Conservation (phyloP, 208 protist genomes). For the Leishmania mexicana region DNA sequence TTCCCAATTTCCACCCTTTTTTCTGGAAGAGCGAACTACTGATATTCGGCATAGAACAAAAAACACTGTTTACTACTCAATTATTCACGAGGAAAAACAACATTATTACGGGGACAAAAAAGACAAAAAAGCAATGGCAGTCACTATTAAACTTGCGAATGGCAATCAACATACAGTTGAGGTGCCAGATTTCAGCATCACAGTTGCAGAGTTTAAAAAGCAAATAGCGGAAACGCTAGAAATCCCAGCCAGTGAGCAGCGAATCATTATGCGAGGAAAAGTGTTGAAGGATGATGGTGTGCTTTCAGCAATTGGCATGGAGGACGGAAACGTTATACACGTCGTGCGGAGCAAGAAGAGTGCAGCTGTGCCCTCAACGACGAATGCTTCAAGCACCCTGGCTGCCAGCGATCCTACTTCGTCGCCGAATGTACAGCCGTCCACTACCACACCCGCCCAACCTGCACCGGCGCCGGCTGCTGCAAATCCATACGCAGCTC, state of each 20-base stretch:
- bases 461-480: background rate
- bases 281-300: slow-evolving; percentile 86
- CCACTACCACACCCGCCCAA: slow-evolving; percentile 6
- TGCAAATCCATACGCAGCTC: slow-evolving; percentile 73
- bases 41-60: slow-evolving; percentile 2
- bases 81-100: slow-evolving; percentile 8
- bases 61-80: background rate
- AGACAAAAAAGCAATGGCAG: slow-evolving; percentile 10
- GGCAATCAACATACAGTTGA: slow-evolving; percentile 75
- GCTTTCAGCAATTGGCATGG: slow-evolving; percentile 75
- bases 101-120: background rate
- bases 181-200: slow-evolving; percentile 74
- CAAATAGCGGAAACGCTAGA: slow-evolving; percentile 40
- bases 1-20: background rate
- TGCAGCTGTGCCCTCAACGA: slow-evolving; percentile 4
- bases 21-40: background rate
- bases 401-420: slow-evolving; percentile 2
- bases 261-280: slow-evolving; percentile 81
- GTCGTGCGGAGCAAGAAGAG: slow-evolving; percentile 82
- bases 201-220: slow-evolving; percentile 75
- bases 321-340: slow-evolving; percentile 81
- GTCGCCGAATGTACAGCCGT: slow-evolving; percentile 7
- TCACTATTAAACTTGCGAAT: slow-evolving; percentile 84
- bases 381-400: slow-evolving; percentile 12
- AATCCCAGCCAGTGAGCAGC: slow-evolving; percentile 84